Conservation (phyloP, 768 basidiomycete genomes). For the Peribolospora baueri region DNA sequence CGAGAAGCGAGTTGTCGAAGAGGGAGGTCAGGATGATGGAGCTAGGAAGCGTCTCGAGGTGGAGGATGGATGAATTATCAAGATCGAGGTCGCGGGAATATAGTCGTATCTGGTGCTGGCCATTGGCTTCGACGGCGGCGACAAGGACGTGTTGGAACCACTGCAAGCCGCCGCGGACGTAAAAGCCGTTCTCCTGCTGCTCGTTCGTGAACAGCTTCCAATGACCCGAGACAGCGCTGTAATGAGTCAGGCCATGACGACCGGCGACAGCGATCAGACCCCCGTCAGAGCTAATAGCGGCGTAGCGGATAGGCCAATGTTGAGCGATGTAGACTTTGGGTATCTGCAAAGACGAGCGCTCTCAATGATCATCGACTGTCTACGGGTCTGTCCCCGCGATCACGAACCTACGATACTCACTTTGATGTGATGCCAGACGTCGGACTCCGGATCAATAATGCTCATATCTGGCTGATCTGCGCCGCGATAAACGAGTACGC, state of each 20-base stretch:
- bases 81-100: constrained; percentile 84
- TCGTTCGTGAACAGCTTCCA: constrained; percentile 77
- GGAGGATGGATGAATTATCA: constrained; percentile 53
- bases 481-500: constrained; percentile 74
- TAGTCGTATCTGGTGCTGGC: constrained; percentile 57
- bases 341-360: constrained; percentile 30
- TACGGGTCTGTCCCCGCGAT: not conserved
- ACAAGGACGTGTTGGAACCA: constrained; percentile 96
- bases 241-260: constrained; percentile 68
- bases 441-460: constrained; percentile 88
- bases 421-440: constrained; percentile 96
- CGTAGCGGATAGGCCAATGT: constrained; percentile 88
- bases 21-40: constrained; percentile 69
- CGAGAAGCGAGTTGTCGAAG: constrained; percentile 80
- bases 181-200: constrained; percentile 62
- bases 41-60: constrained; percentile 48
- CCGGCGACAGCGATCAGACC: constrained; percentile 81
- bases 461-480: constrained; percentile 96
- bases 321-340: constrained; percentile 65
- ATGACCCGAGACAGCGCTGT: constrained; percentile 73
- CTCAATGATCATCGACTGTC: not conserved
- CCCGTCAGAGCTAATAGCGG: constrained; percentile 71
- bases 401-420: constrained; percentile 19
- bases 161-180: constrained; percentile 66
- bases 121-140: constrained; percentile 61